phyloP scores from a whole-genome alignment of 208 protist species.

The Herpetomonas muscarum region DNA sequence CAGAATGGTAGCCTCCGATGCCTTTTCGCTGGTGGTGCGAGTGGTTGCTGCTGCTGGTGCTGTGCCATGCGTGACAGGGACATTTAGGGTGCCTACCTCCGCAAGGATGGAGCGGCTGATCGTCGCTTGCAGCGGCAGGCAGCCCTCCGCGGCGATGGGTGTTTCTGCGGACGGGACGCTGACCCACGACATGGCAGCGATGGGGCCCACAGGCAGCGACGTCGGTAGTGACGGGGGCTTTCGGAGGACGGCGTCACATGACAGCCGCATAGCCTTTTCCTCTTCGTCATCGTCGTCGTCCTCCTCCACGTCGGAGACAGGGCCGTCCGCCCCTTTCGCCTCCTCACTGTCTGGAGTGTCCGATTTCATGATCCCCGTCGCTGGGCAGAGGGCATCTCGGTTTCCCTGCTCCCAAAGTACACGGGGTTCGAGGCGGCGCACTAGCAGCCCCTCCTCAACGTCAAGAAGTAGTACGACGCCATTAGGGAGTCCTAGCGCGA shows the following conservation, averaged over 20 bases:
- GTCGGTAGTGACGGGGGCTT: not conserved
- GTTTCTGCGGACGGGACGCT: conserved; percentile 18
- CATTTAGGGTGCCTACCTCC: too few relatives aligned
- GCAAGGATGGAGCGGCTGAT: too few relatives aligned
- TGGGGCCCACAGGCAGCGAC: conserved; percentile 12
- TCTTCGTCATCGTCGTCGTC: not conserved
- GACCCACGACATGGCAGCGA: conserved; percentile 24
- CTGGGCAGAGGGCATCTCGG: not conserved
- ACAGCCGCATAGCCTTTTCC: not conserved
- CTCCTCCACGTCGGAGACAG: conserved; percentile 1
- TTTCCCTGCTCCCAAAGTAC: not conserved
- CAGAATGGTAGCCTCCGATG: too few relatives aligned
- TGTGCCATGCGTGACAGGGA: too few relatives aligned
- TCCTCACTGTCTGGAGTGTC: not conserved
- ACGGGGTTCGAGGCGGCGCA: conserved; percentile 41
- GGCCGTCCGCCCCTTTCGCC: not conserved
- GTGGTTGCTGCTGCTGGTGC: too few relatives aligned
- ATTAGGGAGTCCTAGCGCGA: conserved; percentile 45
- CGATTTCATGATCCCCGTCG: not conserved
- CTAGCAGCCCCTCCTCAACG: conserved; percentile 61
- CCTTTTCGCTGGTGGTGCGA: too few relatives aligned
- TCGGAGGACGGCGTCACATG: not conserved
- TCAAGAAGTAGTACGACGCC: conserved; percentile 57
- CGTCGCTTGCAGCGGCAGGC: conserved; percentile 26
- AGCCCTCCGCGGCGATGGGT: conserved; percentile 11